Base-by-base conservation (phyloP, 805 yeast genomes). In the Candida silvatica region DNA sequence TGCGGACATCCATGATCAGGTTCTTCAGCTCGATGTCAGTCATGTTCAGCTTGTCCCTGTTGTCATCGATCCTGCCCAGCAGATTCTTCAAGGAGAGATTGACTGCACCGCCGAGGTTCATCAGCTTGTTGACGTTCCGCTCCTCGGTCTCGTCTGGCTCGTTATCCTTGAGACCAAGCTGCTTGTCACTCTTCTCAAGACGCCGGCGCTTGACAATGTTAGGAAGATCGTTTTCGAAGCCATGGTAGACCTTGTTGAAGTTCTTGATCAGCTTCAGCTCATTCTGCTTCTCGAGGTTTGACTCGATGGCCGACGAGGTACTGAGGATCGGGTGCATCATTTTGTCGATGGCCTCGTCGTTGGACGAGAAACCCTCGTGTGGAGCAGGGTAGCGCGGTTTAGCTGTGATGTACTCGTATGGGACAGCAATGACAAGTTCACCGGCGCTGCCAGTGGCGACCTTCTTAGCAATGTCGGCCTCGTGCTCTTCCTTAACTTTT, bases 1-100 rank as follows among this genome's bases (percentile, higher is more conserved):
- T 92, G 33, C 97, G 69, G 7, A 92, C 97, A 52, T 92, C 98
- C 70, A 84, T 73, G 36, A 92, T 80, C 42, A 92, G 64, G 40
- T 81, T 81, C 40, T 90, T 74, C 37, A 92, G 70, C 53, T 92
- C 97, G 37, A 73, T 65, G 49, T 90, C 97, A 8, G 85, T 77
- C 22, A 92, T 64, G 15, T 68, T 66, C 37, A 90, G 62, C 40
- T 74, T 72, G n/a, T 85, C 84, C 47, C 95, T 73, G 39, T 81
- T 76, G 18, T 71, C 74, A 43, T 86, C 95, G 36, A 92, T 86
- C 2, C 80, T 72, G 6, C 75, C 72, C 20, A 92, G 62, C 32
- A 92, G 66, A 54, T 94, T 88, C 50, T 87, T 85, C 34, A 92
- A 62, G 3, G 87, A 77, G 25, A 81, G 58, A 45, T 77, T 80